Percentiles rank a stretch among this genome's conserved stretches.
These are phyloP conservation scores for Microbotryum silenes-acaulis DNA, from an alignment of 1,284 basidiomycete species.

Conservation along the genomic window DNA sequence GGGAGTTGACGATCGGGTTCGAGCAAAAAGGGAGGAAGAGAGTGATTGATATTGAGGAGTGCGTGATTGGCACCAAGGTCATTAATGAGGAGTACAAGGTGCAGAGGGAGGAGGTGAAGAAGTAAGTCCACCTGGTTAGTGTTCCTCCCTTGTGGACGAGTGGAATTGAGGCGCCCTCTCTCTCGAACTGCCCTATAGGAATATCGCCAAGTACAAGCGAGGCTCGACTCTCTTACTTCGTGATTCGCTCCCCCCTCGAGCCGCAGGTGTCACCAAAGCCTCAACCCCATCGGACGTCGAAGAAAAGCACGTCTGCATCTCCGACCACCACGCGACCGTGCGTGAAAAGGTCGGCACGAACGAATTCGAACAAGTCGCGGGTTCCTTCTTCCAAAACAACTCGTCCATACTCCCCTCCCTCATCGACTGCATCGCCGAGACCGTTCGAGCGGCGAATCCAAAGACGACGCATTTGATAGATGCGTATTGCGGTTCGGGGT, in stretches of 20 bases:
- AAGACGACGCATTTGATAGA: conserved; percentile 75
- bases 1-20: conserved; percentile 71
- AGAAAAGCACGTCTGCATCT: conserved; percentile 65
- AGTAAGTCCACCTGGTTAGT: conserved; percentile 46
- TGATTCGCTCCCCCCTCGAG: conserved; percentile 52
- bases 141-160: not conserved
- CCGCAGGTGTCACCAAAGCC: conserved; percentile 10
- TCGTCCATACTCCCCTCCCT: conserved; percentile 80
- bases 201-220: conserved; percentile 70
- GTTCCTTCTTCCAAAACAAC: conserved; percentile 96
- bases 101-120: conserved; percentile 60
- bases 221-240: conserved; percentile 87
- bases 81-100: conserved; percentile 63
- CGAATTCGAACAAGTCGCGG: conserved; percentile 75
- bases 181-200: conserved; percentile 46
- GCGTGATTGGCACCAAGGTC: conserved; percentile 70
- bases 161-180: not conserved
- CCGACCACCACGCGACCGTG: conserved; percentile 69
- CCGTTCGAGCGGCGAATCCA: conserved; percentile 51
- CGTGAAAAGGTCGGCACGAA: conserved; percentile 75
- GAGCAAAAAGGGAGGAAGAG: conserved; percentile 67
- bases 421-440: conserved; percentile 68
- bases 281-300: not conserved
- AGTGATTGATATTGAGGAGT: conserved; percentile 94
- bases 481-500: conserved; percentile 82